Evolutionary conservation across 176 grass and related monocot species (phyloP).

Genomic region (Musa itinerans): DNA sequence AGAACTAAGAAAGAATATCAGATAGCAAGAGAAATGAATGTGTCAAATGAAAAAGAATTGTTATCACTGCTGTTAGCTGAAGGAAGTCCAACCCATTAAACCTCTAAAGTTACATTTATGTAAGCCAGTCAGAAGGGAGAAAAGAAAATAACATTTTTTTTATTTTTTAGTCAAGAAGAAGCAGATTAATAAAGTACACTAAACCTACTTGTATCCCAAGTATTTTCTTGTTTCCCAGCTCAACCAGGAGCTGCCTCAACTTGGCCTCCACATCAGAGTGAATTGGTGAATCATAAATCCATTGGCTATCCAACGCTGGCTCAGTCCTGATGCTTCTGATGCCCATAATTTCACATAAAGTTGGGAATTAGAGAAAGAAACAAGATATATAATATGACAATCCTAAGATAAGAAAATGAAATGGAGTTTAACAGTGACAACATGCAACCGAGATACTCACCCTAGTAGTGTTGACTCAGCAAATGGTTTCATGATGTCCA

Average conservation of each 20-base stretch:
- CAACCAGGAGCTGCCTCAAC: slow-evolving; percentile 58
- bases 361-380: background rate
- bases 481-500: slow-evolving; percentile 98
- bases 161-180: background rate
- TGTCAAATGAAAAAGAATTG: no score
- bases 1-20: no score
- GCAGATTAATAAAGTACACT: background rate
- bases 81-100: no score
- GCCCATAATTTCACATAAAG: slow-evolving; percentile 18
- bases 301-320: slow-evolving; percentile 33
- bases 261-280: slow-evolving; percentile 81
- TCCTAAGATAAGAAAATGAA: background rate
- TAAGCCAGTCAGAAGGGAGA: no score
- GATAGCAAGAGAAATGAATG: no score
- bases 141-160: background rate
- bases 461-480: slow-evolving; percentile 80
- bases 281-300: slow-evolving; percentile 81
- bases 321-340: slow-evolving; percentile 38
- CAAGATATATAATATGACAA: background rate
- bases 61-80: no score
- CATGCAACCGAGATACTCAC: slow-evolving; percentile 36
- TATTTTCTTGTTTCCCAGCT: slow-evolving; percentile 82
- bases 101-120: no score
- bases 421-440: slow-evolving; percentile 1
- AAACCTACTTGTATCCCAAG: slow-evolving; percentile 85